Evolutionary conservation across 2,329 filamentous ascomycete species (phyloP).

Genomic region (Coccinonectria pachysandricola): DNA sequence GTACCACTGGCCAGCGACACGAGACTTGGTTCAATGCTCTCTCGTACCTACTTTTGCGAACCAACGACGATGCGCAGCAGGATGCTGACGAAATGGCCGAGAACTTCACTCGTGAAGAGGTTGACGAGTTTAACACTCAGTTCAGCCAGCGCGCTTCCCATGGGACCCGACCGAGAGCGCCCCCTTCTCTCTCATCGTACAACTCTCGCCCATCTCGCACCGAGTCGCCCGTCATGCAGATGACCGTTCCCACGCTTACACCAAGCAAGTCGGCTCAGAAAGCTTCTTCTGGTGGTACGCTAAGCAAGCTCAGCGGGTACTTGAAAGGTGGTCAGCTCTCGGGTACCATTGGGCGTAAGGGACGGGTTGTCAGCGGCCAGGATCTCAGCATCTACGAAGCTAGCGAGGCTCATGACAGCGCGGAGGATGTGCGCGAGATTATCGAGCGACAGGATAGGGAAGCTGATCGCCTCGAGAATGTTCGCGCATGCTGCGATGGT

Average conservation of each 20-base stretch:
- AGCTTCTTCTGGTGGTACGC: slow-evolving; percentile 32
- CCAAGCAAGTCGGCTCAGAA: slow-evolving; percentile 33
- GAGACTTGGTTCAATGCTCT: slow-evolving; percentile 98
- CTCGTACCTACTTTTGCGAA: slow-evolving; percentile 80
- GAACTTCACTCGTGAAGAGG: slow-evolving; percentile 50
- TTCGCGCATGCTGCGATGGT: slow-evolving; percentile 96
- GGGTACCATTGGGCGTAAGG: slow-evolving; percentile 44
- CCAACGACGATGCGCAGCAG: slow-evolving; percentile 51
- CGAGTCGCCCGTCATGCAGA: slow-evolving; percentile 47
- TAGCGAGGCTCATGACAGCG: slow-evolving; percentile 60
- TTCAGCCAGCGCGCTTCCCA: slow-evolving; percentile 27
- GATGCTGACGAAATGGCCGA: slow-evolving; percentile 49
- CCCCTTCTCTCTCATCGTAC: slow-evolving; percentile 66
- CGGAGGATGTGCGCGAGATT: slow-evolving; percentile 71
- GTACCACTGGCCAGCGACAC: slow-evolving; percentile 83
- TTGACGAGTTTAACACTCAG: slow-evolving; percentile 74
- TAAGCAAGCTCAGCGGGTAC: slow-evolving; percentile 51
- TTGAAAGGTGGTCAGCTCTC: slow-evolving; percentile 39
- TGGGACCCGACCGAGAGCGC: slow-evolving; percentile 40
- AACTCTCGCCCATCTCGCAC: slow-evolving; percentile 62
- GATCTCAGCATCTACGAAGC: slow-evolving; percentile 47
- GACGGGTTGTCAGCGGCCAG: slow-evolving; percentile 36
- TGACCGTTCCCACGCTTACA: slow-evolving; percentile 47
- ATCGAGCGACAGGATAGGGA: slow-evolving; percentile 72
- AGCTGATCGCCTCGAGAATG: slow-evolving; percentile 78